Conservation (phyloP, 2,329 filamentous ascomycete species). For the Aspergillus sp. region DNA sequence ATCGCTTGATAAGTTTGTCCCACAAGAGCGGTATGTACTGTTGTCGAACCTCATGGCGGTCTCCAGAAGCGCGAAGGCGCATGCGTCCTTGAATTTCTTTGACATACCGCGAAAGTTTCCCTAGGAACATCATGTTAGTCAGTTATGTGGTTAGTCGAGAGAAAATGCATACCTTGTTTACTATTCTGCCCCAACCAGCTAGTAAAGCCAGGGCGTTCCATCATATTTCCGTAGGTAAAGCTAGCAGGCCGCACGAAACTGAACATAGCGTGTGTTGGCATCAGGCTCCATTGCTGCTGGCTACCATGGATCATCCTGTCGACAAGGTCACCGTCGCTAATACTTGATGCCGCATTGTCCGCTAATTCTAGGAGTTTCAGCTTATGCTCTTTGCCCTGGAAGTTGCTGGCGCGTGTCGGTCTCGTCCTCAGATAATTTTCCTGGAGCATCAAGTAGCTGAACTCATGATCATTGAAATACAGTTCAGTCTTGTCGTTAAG, state of each 20-base stretch:
- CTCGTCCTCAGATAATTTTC: conserved; percentile 92
- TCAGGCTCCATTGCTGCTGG: conserved; percentile 97
- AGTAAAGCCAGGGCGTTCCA: conserved; percentile 73
- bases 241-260: conserved; percentile 91
- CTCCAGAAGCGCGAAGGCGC: conserved; percentile 84
- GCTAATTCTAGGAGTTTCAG: conserved; percentile 83
- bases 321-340: conserved; percentile 93
- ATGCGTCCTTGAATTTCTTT: conserved; percentile 98
- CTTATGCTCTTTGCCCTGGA: conserved; percentile 66
- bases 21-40: conserved; percentile 90
- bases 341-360: conserved; percentile 88
- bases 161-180: conserved; percentile 63
- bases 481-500: conserved; percentile 98
- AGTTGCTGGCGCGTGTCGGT: conserved; percentile 64
- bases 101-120: conserved; percentile 71
- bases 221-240: conserved; percentile 76
- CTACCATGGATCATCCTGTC: conserved; percentile 98
- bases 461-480: conserved; percentile 99
- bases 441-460: conserved; percentile 95
- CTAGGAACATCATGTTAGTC: conserved; percentile 24
- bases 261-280: conserved; percentile 95
- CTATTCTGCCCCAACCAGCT: conserved; percentile 95
- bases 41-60: conserved; percentile 90
- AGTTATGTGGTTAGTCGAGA: not conserved
- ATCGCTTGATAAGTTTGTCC: conserved; percentile 71